A percentile compares a stretch with the other conserved stretches of the same genome.
phyloP scores from a whole-genome alignment of 1,284 basidiomycete genomes.

The Athelia psychrophila region DNA sequence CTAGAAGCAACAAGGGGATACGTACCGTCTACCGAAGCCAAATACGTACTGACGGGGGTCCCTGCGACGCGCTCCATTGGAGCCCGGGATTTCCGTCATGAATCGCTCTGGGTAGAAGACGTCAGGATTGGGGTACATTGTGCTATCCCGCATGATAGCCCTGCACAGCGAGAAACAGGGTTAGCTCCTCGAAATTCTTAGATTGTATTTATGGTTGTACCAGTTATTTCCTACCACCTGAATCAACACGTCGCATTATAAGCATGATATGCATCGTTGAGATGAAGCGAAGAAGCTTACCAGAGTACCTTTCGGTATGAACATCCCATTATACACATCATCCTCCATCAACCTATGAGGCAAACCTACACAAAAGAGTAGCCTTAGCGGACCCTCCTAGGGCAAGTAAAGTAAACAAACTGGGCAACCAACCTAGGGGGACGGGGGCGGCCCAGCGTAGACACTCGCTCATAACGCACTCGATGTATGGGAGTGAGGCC shows the following conservation, averaged over 20 bases:
- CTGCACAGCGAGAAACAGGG: slow-evolving; percentile 16
- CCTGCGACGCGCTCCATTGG: slow-evolving; percentile 25
- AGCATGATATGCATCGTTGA: no score
- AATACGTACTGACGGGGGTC: slow-evolving; percentile 49
- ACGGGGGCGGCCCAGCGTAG: slow-evolving; percentile 51
- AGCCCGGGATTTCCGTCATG: slow-evolving; percentile 30
- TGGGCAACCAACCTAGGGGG: slow-evolving; percentile 41
- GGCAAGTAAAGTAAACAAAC: no score
- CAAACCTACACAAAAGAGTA: slow-evolving; percentile 25
- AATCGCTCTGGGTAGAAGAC: slow-evolving; percentile 49
- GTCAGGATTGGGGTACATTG: slow-evolving; percentile 42
- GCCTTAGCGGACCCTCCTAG: neutral
- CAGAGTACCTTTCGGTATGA: slow-evolving; percentile 28
- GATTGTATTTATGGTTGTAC: no score
- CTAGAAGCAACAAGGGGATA: neutral
- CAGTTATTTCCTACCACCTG: no score
- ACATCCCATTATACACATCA: slow-evolving; percentile 29
- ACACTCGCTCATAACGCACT: slow-evolving; percentile 43
- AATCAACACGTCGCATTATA: no score
- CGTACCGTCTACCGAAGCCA: slow-evolving; percentile 55
- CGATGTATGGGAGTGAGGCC: slow-evolving; percentile 43
- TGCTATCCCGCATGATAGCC: slow-evolving; percentile 47
- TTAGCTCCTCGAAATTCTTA: no score
- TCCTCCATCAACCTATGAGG: slow-evolving; percentile 43
- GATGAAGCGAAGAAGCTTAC: slow-evolving; percentile 8